A percentile compares a stretch with the other conserved stretches of the same genome.
Evolutionary conservation across 1,284 basidiomycete species (phyloP).

Genomic region (Ceratobasidium sp.): DNA sequence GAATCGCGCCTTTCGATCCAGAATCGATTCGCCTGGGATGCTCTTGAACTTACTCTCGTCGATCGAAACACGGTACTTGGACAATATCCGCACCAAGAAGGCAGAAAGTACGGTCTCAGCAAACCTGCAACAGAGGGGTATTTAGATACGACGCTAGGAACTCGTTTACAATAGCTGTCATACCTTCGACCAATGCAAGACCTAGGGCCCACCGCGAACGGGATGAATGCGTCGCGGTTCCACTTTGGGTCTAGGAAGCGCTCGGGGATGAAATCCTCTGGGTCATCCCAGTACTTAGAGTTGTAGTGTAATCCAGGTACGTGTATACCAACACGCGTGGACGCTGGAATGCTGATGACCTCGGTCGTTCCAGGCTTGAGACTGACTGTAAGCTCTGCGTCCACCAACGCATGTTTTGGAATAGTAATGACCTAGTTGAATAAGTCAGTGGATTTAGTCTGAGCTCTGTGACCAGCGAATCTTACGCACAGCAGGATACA

Average conservation of each 20-base stretch:
- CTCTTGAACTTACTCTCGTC: background rate
- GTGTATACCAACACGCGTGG: background rate
- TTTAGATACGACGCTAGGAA: no score
- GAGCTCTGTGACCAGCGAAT: background rate
- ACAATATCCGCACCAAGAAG: background rate
- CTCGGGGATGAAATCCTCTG: conserved; percentile 49
- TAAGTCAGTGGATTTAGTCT: no score
- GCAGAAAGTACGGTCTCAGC: background rate
- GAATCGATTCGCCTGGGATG: background rate
- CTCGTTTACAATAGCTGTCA: background rate
- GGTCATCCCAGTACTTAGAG: conserved; percentile 47
- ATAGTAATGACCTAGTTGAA: background rate
- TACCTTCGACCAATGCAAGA: conserved; percentile 50
- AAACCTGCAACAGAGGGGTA: background rate
- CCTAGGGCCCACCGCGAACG: conserved; percentile 50
- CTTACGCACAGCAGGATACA: conserved; percentile 51
- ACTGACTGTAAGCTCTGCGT: conserved; percentile 2
- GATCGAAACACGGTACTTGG: background rate
- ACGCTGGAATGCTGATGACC: conserved; percentile 3
- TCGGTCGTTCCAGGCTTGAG: background rate
- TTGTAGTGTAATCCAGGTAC: conserved; percentile 25
- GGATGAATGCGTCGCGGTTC: conserved; percentile 45
- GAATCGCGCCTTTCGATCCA: background rate
- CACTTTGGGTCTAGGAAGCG: conserved; percentile 48
- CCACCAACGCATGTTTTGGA: background rate